Conservation (phyloP, 1,284 basidiomycete genomes). For the Rhizopogon parksii region DNA sequence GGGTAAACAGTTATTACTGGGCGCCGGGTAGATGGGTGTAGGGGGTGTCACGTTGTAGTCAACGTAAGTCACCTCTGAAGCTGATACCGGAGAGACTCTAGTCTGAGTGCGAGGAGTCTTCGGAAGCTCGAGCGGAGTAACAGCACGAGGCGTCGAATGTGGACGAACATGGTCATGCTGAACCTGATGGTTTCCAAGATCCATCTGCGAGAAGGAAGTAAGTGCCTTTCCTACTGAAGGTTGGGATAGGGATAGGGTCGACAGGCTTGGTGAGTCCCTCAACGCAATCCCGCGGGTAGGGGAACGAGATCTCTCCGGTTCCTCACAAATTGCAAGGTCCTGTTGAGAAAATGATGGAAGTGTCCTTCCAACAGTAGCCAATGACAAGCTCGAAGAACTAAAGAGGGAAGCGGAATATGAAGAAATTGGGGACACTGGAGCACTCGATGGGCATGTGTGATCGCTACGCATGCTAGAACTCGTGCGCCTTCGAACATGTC, state of each 20-base stretch:
- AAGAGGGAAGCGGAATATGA: conserved; percentile 24
- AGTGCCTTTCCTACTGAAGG: conserved; percentile 1
- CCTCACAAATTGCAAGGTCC: conserved; percentile 13
- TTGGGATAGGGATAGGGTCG: neutral
- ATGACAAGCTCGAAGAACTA: conserved; percentile 11
- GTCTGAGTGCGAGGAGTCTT: conserved; percentile 16
- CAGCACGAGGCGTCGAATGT: conserved; percentile 1
- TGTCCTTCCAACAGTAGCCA: conserved; percentile 14
- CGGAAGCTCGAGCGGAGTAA: conserved; percentile 13
- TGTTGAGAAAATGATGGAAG: conserved; percentile 10
- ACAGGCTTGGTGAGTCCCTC: conserved; percentile 4
- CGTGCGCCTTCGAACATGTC: conserved; percentile 29
- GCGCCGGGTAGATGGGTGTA: conserved; percentile 11
- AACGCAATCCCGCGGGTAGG: conserved; percentile 12
- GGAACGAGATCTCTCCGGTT: conserved; percentile 16
- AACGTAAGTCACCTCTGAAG: conserved; percentile 16
- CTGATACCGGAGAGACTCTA: conserved; percentile 16
- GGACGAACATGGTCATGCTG: neutral
- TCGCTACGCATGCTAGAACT: conserved; percentile 24
- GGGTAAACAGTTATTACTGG: conserved; percentile 15
- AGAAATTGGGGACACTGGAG: conserved; percentile 28
- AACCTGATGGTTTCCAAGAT: neutral
- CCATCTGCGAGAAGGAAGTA: conserved; percentile 2
- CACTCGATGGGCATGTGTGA: conserved; percentile 26
- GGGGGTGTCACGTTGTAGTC: conserved; percentile 26